These are phyloP conservation scores for Nicotiana rustica DNA, from an alignment of 305 asterid species.

Conservation along the genomic window DNA sequence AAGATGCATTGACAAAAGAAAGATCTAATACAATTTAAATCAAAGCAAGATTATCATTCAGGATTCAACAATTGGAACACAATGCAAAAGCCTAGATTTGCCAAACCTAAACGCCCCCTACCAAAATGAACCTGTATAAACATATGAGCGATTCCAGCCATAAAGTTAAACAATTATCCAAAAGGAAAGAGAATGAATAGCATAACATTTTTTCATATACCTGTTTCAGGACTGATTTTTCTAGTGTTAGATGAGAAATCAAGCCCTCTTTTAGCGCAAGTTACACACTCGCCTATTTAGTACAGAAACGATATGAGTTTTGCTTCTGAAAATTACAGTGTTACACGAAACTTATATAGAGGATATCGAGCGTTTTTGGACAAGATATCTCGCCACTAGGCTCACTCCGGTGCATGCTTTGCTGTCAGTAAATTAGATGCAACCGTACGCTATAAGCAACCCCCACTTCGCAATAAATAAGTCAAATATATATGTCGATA, in stretches of 20 bases:
- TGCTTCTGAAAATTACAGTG: neutral
- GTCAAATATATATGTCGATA: neutral
- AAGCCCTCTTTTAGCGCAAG: neutral
- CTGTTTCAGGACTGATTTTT: neutral
- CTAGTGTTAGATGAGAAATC: neutral
- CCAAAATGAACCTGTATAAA: neutral
- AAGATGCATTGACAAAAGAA: neutral
- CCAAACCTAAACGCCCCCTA: neutral
- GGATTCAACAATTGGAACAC: constrained; percentile 20
- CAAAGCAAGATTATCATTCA: neutral
- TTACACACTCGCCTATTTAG: neutral
- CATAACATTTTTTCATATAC: constrained; percentile 24
- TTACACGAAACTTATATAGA: neutral
- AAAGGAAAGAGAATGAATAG: constrained; percentile 19
- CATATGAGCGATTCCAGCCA: neutral
- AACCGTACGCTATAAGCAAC: neutral
- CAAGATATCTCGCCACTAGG: neutral
- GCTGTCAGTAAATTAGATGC: constrained; percentile 10
- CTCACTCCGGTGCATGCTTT: neutral
- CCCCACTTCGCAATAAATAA: neutral
- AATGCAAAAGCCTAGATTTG: neutral
- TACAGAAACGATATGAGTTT: neutral
- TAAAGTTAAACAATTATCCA: neutral
- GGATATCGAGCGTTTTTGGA: neutral
- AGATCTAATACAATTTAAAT: neutral